Base-by-base conservation (phyloP, 768 basidiomycete genomes). In the Podaxis sp. region DNA sequence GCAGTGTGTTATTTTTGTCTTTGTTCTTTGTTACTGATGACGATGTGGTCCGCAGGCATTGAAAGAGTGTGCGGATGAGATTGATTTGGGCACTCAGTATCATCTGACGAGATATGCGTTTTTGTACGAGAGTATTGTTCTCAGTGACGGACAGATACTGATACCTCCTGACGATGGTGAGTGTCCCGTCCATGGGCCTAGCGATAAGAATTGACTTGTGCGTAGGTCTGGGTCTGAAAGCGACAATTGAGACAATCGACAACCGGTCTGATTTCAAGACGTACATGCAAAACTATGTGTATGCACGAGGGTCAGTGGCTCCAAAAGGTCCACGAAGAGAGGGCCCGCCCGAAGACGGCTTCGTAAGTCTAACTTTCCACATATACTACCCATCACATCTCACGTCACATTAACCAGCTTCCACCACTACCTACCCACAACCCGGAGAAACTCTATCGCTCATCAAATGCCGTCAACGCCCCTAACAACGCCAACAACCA, bases 31-130 rank as follows among this genome's bases (percentile, higher is more conserved):
- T 42, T 28, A 30, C 39, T 59, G 28, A 64, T 54, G 22, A 66
- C 53, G 52, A 61, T 19, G 22, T 22, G 9, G 30, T 69, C 36
- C 36, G 52, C 22, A 66, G 93, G 84, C 92, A 22, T 79, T 99
- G 63, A 99, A 99, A 73, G 95, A 98, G 73, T 93, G 93, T 69
- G 86, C 92, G 26, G 96, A 98, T 69, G 97, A 99, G 75, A 87
- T 98, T 59, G 97, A 99, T 73, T 80, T 97, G 49, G 97, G 96
- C n/a, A 95, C 93, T 3, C 96, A 99, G 75, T 99, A 98, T 74
- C 96, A 99, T 74, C 80, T 99, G 52, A 90, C 94, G 0, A 84
- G 96, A 75, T 99, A 97, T 73, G 92, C 95, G 1, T 99, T 94
- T 77, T 78, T 99, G 24, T 96, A 92, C 69, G 97, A 99, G 75